Base-by-base conservation (phyloP, 768 basidiomycete genomes). In the Leccinum subtestaceum region DNA sequence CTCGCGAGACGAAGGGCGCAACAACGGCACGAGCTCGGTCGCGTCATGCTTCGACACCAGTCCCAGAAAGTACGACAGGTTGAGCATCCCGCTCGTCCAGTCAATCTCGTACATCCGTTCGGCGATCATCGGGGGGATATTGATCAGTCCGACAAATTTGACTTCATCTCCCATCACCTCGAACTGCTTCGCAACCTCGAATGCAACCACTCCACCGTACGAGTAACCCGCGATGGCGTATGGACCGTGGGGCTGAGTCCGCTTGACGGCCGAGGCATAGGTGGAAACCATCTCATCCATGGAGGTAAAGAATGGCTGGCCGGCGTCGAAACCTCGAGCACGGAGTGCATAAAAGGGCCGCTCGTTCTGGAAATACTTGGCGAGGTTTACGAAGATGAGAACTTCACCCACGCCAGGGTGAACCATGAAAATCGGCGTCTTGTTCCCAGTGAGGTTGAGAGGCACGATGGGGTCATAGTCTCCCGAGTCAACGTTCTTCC, bases 351-450 rank as follows among this genome's bases (percentile, higher is more conserved):
- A 51, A 29, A 51, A 51, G 29, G 50, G 50, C 10, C 50, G 27
- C 31, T 51, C 50, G n/a, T 51, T 51, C 17, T 32, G 50, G 31
- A 51, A 51, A 15, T 51, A 51, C n/a, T 51, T 51, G 29, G 50
- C 50, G 6, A 51, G 50, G 50, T 51, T 51, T 29, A 51, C 29
- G 15, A 51, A 51, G n/a, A 51, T 51, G 29, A 51, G 50, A n/a
- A 51, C 50, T 51, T 51, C 50, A 32, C 50, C 50, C n/a, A 51
- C 50, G 15, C 50, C 50, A n/a, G 50, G 50, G 31, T 51, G 50
- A 51, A 51, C 50, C 50, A 51, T 51, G 50, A 51, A 51, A 17
- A 51, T 29, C 4, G 50, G 50, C 9, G 50, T 51, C 50, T 51
- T 51, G 50, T 12, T 32, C 3, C 50, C 50, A 19, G 50, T 51